Evolutionary conservation across 805 yeast genomes (phyloP), one percentile per base, ranked within the genome.

Genomic region (Nakazawaea anatomiae): DNA sequence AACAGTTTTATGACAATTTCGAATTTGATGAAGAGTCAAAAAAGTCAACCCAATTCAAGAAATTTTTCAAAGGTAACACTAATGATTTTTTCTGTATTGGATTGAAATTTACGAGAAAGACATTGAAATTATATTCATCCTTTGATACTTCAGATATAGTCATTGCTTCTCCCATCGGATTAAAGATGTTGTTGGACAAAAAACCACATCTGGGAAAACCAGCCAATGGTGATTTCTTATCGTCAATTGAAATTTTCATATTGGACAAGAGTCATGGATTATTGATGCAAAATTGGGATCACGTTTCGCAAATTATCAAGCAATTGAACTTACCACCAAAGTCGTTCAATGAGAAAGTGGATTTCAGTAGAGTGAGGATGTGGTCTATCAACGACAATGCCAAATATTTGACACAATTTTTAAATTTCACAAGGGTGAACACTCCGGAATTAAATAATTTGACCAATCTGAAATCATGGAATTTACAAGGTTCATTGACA

Each of bases 201-300:
- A 50, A 50, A 42, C 39, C 50, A n/a, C 47, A 48, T 53, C 58
- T 73, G 71, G 61, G 66, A 70, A 61, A 80, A 85, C 57, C 44
- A 9, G 14, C 35, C 50, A 89, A 86, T 57, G 79, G 76, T 51
- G 97, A 91, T 65, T 94, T 90, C 60, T 68, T 94, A 52, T 84
- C 95, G 35, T 90, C 97, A 1, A 88, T 94, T 57, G 99, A 94
- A 65, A 66, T 94, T 4, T 66, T 85, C 46, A 69, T 91, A 18
- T 68, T 89, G 39, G 99, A 94, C 66, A 88, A 87, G 59, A 81
- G 94, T 10, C 90, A 90, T 61, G 87, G 89, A 32, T 74, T 91
- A 56, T 87, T 88, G 61, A 87, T 86, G 87, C 99, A 94, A 68
- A 89, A 91, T 61, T 87, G 97, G 91, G 86, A 86, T 38, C 96